phyloP scores from a whole-genome alignment of 2,329 filamentous ascomycete genomes.

The Madurella fahalii region DNA sequence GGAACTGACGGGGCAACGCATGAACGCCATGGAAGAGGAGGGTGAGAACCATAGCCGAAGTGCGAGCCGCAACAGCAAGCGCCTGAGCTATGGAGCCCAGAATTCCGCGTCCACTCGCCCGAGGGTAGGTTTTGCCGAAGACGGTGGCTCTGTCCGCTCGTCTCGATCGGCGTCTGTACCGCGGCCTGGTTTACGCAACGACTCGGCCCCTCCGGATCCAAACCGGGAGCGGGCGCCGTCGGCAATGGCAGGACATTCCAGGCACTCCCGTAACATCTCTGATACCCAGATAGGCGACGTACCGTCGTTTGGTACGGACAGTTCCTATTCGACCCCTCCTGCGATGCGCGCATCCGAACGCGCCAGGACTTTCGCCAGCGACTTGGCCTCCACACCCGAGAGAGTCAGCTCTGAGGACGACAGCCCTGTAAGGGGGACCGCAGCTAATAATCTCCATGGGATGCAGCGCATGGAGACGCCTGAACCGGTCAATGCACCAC shows the following conservation, averaged over 20 bases:
- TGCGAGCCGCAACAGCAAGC: constrained; percentile 55
- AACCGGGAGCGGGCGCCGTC: constrained; percentile 36
- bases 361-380: constrained; percentile 35
- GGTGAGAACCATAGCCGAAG: constrained; percentile 45
- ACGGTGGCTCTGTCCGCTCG: constrained; percentile 46
- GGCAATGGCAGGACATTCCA: constrained; percentile 31
- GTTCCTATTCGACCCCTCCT: constrained; percentile 21
- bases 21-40: constrained; percentile 59
- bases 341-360: constrained; percentile 23
- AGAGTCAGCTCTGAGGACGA: constrained; percentile 57
- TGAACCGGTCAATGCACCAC: constrained; percentile 72
- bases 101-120: constrained; percentile 34
- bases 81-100: constrained; percentile 49
- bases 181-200: constrained; percentile 41
- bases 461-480: constrained; percentile 59
- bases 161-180: constrained; percentile 50
- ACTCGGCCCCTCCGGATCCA: constrained; percentile 47
- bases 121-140: constrained; percentile 57
- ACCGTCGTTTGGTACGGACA: constrained; percentile 22
- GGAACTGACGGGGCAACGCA: constrained; percentile 76
- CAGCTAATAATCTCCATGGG: constrained; percentile 49
- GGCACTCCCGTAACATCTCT: constrained; percentile 46
- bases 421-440: constrained; percentile 35
- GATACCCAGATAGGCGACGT: constrained; percentile 37
- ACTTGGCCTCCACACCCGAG: constrained; percentile 47